Evolutionary conservation across 106 monocot genomes (phyloP).

Genomic region (Triglochin maritima): DNA sequence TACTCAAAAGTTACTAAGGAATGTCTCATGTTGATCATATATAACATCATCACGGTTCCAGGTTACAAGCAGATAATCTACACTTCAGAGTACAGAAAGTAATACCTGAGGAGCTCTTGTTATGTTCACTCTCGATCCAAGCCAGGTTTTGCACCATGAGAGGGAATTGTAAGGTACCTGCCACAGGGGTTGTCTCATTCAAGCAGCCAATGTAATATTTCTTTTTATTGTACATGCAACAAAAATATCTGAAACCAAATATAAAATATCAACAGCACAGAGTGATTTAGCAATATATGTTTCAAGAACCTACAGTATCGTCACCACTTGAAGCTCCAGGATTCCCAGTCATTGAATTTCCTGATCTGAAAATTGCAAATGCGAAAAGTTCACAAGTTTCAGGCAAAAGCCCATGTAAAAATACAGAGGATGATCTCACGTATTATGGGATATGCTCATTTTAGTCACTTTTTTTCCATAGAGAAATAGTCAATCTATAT

Average conservation of each 20-base stretch:
- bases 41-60: too few species aligned
- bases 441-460: too few species aligned
- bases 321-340: conserved; percentile 74
- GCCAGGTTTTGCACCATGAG: conserved; percentile 99
- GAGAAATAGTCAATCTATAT: too few species aligned
- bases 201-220: background rate
- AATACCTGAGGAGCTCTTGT: conserved; percentile 93
- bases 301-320: conserved; percentile 55
- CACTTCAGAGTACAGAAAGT: too few species aligned
- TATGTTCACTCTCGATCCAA: conserved; percentile 93
- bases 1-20: too few species aligned
- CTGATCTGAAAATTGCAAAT: conserved; percentile 55
- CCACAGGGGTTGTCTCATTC: conserved; percentile 5
- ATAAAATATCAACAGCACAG: background rate
- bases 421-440: too few species aligned
- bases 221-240: background rate
- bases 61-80: too few species aligned
- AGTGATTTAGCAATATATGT: background rate
- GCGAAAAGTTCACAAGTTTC: conserved; percentile 1
- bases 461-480: too few species aligned
- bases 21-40: too few species aligned
- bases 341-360: conserved; percentile 66
- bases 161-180: conserved; percentile 94
- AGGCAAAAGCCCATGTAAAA: too few species aligned
- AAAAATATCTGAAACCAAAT: background rate